phyloP scores from a whole-genome alignment of 305 asterid genomes.

The Lippia alba region DNA sequence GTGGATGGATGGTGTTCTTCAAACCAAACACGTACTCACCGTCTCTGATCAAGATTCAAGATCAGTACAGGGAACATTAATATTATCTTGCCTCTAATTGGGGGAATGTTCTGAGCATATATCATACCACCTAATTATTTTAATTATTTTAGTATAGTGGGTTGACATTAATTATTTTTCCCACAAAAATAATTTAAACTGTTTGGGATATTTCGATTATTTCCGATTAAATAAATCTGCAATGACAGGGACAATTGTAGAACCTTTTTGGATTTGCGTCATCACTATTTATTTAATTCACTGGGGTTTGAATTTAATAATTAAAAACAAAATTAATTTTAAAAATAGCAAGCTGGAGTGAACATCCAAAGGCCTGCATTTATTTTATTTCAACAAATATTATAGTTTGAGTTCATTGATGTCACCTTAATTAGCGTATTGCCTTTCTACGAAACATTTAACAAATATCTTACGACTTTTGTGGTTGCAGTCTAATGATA shows the following conservation, averaged over 20 bases:
- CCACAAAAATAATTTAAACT: slow-evolving; percentile 19
- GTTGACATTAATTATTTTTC: slow-evolving; percentile 32
- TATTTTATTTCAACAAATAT: background rate
- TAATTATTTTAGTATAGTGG: slow-evolving; percentile 18
- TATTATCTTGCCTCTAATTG: slow-evolving; percentile 26
- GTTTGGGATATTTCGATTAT: slow-evolving; percentile 13
- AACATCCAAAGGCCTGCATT: slow-evolving; percentile 32
- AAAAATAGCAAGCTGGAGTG: slow-evolving; percentile 1
- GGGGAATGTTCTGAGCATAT: slow-evolving; percentile 45
- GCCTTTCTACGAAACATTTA: background rate
- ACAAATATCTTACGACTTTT: no score
- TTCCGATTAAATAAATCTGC: slow-evolving; percentile 21
- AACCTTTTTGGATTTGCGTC: slow-evolving; percentile 37
- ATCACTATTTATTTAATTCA: slow-evolving; percentile 16
- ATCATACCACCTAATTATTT: slow-evolving; percentile 9
- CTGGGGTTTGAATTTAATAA: background rate
- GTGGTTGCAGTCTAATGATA: no score
- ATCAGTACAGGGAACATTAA: background rate
- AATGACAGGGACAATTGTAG: slow-evolving; percentile 23
- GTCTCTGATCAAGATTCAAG: no score
- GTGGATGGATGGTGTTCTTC: no score
- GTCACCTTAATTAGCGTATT: background rate
- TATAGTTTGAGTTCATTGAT: background rate
- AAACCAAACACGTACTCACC: no score
- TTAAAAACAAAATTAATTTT: background rate